Evolutionary conservation across 352 stramenopile species (phyloP).

Genomic region (Pythium periplocum): DNA sequence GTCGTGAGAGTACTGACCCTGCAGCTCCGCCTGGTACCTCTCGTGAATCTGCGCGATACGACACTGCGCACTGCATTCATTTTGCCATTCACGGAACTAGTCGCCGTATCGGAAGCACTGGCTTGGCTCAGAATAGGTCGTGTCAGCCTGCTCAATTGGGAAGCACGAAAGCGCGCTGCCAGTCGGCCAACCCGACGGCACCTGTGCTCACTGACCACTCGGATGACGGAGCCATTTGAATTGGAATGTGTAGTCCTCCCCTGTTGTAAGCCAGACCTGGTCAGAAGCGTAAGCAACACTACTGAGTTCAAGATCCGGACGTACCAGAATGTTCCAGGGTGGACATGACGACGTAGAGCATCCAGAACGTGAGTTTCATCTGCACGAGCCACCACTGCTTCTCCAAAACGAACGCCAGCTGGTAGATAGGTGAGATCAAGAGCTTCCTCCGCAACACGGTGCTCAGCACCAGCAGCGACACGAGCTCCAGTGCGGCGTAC

Average conservation of each 20-base stretch:
- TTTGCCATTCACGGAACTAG: too few relatives aligned
- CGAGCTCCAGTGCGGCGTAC: constrained; percentile 34
- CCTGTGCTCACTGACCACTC: too few relatives aligned
- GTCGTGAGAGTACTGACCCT: too few relatives aligned
- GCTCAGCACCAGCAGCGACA: constrained; percentile 27
- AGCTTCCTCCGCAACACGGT: constrained; percentile 19
- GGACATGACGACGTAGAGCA: constrained; percentile 28
- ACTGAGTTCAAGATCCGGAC: neutral
- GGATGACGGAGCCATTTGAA: constrained; percentile 20
- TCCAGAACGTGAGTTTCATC: constrained; percentile 32
- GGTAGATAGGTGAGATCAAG: constrained; percentile 16
- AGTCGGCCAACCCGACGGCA: too few relatives aligned
- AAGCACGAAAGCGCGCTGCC: too few relatives aligned
- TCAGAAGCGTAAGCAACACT: neutral
- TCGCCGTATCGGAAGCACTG: too few relatives aligned
- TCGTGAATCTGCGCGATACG: too few relatives aligned
- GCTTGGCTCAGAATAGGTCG: too few relatives aligned
- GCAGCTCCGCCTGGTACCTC: too few relatives aligned
- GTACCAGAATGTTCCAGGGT: constrained; percentile 27
- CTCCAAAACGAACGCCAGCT: constrained; percentile 36
- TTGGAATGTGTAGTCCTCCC: constrained; percentile 26
- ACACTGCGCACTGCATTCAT: too few relatives aligned
- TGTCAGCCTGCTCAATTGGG: too few relatives aligned
- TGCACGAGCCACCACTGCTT: constrained; percentile 27
- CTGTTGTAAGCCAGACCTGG: constrained; percentile 1